A percentile compares a stretch with the other conserved stretches of the same genome.
These are phyloP conservation scores for Blastobotrys americana DNA, from an alignment of 805 yeast genomes.

Conservation along the genomic window DNA sequence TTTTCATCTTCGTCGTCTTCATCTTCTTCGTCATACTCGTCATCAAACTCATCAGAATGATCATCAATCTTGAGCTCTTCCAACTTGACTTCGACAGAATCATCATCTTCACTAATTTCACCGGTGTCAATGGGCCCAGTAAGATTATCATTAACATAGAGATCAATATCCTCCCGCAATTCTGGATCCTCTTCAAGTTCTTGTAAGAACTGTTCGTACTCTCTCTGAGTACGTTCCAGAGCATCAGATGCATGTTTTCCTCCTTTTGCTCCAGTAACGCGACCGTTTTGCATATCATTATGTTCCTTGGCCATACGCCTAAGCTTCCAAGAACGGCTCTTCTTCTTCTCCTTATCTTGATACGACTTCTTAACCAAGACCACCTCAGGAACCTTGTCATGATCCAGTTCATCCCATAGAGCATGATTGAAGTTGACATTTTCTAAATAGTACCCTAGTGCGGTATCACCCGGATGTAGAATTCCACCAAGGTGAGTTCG, in stretches of 20 bases:
- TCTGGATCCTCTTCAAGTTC: conserved; percentile 24
- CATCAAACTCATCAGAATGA: conserved; percentile 4
- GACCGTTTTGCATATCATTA: conserved; percentile 41
- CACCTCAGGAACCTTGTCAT: conserved; percentile 71
- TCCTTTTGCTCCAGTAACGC: conserved; percentile 68
- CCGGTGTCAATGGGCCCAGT: neutral
- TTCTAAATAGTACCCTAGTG: conserved; percentile 78
- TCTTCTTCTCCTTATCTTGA: conserved; percentile 3
- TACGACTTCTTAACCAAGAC: conserved; percentile 49
- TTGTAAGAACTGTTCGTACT: conserved; percentile 21
- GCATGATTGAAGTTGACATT: conserved; percentile 87
- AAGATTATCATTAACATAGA: conserved; percentile 35
- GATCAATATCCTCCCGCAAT: conserved; percentile 63
- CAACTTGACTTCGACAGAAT: conserved; percentile 13
- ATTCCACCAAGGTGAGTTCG: conserved; percentile 91
- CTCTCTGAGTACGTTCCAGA: conserved; percentile 61
- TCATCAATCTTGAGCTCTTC: conserved; percentile 12
- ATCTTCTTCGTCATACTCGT: conserved; percentile 7
- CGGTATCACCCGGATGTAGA: conserved; percentile 94
- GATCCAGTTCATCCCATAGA: conserved; percentile 64
- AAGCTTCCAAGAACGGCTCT: conserved; percentile 33
- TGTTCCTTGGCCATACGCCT: conserved; percentile 98
- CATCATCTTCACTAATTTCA: conserved; percentile 11
- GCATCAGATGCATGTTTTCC: conserved; percentile 81
- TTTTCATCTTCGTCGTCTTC: conserved; percentile 5